phyloP scores from a whole-genome alignment of 352 stramenopile genomes.

The Pythium rhizo-oryzae region DNA sequence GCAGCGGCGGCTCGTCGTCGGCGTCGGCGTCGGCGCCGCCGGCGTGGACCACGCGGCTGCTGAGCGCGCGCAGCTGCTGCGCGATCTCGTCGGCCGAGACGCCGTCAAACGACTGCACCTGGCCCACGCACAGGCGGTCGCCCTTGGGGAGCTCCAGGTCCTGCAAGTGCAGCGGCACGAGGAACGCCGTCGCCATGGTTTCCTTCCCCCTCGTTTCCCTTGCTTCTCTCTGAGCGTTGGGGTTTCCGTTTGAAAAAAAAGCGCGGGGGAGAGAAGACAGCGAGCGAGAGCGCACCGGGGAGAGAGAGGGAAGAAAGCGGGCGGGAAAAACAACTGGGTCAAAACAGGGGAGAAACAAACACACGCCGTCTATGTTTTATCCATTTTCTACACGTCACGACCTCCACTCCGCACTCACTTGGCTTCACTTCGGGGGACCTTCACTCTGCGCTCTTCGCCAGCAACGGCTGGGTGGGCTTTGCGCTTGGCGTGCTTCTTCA shows the following conservation, averaged over 20 bases:
- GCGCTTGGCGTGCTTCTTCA: conserved; percentile 8
- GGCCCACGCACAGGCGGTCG: conserved; percentile 67
- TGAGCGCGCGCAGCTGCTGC: conserved; percentile 47
- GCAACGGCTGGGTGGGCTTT: not conserved
- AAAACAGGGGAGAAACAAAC: conserved; percentile 2
- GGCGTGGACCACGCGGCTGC: conserved; percentile 52
- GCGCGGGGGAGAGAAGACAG: not conserved
- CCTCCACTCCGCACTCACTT: not conserved
- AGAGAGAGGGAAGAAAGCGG: not conserved
- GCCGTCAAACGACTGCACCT: conserved; percentile 60
- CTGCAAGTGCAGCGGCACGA: conserved; percentile 73
- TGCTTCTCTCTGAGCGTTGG: not conserved
- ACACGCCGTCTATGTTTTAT: not conserved
- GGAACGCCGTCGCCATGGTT: conserved; percentile 61
- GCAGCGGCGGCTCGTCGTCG: conserved; percentile 54
- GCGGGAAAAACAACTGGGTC: conserved; percentile 3
- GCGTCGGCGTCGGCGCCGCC: conserved; percentile 29
- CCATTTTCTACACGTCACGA: conserved; percentile 4
- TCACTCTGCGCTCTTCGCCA: not conserved
- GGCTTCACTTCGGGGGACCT: conserved; percentile 5
- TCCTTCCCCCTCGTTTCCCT: not conserved
- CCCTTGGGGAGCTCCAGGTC: conserved; percentile 77
- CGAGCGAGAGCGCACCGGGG: too few relatives aligned
- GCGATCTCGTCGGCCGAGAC: conserved; percentile 47
- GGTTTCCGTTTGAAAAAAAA: conserved; percentile 16